Conservation (phyloP, 768 basidiomycete genomes). For the Serendipita sp. region DNA sequence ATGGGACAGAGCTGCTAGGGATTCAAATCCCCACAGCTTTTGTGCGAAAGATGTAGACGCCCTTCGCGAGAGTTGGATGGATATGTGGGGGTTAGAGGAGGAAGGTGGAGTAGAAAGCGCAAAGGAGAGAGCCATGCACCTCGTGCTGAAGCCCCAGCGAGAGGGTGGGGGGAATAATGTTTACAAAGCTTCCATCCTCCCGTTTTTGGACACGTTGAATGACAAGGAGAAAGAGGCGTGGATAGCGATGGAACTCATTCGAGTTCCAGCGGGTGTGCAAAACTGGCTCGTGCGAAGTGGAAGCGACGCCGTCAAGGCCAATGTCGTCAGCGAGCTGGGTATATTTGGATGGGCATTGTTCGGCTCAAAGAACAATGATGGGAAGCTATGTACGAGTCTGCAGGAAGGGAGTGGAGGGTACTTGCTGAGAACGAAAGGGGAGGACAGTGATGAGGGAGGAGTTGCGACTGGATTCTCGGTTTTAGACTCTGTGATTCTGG, state of each 20-base stretch:
- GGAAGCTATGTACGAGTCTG: conserved; percentile 18
- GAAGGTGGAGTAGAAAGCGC: conserved; percentile 34
- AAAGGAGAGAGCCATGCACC: conserved; percentile 29
- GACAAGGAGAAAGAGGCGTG: conserved; percentile 59
- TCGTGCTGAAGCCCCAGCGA: conserved; percentile 93
- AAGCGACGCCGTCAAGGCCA: conserved; percentile 34
- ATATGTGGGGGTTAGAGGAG: conserved; percentile 63
- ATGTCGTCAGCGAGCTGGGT: conserved; percentile 80
- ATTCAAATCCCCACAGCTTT: conserved; percentile 21
- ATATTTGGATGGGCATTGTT: conserved; percentile 86
- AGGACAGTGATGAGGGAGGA: conserved; percentile 84
- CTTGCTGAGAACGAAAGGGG: conserved; percentile 78
- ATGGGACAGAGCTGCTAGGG: conserved; percentile 11
- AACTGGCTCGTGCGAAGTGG: conserved; percentile 71
- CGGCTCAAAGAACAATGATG: conserved; percentile 22
- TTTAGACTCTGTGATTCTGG: conserved; percentile 50
- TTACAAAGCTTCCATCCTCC: conserved; percentile 68
- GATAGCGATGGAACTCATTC: conserved; percentile 92
- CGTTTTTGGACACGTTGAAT: conserved; percentile 51
- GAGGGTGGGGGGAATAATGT: conserved; percentile 97
- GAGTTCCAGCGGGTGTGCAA: conserved; percentile 47
- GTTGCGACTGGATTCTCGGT: conserved; percentile 73
- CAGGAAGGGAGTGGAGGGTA: conserved; percentile 62
- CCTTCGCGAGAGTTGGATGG: conserved; percentile 68
- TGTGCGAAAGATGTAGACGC: conserved; percentile 29